Conservation (phyloP, 495 filamentous ascomycete species). For the Penicillium dipodomyicola region DNA sequence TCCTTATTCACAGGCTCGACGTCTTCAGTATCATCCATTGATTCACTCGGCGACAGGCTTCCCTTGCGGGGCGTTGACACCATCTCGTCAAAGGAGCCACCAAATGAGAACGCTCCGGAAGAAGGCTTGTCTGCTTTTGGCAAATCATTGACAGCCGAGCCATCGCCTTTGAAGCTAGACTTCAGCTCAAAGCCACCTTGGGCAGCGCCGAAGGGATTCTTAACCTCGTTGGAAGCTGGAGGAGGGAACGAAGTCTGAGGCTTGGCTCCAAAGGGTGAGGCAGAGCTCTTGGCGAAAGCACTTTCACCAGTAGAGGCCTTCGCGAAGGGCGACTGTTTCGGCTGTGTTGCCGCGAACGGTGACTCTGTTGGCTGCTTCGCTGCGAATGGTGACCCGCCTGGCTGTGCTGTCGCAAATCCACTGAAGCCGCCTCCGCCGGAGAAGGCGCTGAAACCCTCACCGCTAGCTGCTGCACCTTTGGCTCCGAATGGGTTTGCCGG, state of each 20-base stretch:
- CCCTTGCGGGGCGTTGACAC: slow-evolving; percentile 23
- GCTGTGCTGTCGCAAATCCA: slow-evolving; percentile 33
- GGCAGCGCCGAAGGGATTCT: slow-evolving; percentile 53
- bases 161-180: slow-evolving; percentile 78
- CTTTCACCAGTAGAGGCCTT: background rate
- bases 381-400: slow-evolving; percentile 30
- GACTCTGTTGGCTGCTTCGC: slow-evolving; percentile 7
- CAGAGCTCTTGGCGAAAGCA: slow-evolving; percentile 11
- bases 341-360: slow-evolving; percentile 10
- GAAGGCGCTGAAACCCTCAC: slow-evolving; percentile 42
- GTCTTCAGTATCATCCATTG: slow-evolving; percentile 45
- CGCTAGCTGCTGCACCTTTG: slow-evolving; percentile 26
- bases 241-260: slow-evolving; percentile 35
- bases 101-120: slow-evolving; percentile 37
- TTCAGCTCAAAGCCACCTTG: slow-evolving; percentile 64
- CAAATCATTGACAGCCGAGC: slow-evolving; percentile 57
- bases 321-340: slow-evolving; percentile 4
- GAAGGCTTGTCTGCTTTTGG: slow-evolving; percentile 48
- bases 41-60: slow-evolving; percentile 24
- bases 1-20: slow-evolving; percentile 22
- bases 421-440: slow-evolving; percentile 32
- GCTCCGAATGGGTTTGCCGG: slow-evolving; percentile 33
- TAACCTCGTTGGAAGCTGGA: slow-evolving; percentile 36
- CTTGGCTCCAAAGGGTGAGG: slow-evolving; percentile 32
- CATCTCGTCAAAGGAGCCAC: slow-evolving; percentile 30